Evolutionary conservation across 805 yeast genomes (phyloP).

Genomic region (Saccharomycopsis oosterbeekiorum): DNA sequence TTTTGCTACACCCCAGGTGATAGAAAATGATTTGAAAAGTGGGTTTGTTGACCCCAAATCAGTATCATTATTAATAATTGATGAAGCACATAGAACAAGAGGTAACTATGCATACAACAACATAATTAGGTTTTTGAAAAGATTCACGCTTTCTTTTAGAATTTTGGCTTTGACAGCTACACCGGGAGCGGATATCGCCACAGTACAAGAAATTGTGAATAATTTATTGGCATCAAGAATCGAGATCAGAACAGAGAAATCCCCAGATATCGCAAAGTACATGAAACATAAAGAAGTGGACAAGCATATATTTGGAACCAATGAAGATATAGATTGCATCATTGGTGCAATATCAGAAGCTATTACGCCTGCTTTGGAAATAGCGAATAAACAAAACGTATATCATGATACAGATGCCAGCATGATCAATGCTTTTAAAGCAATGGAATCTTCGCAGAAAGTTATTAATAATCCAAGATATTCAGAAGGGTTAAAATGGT

Average conservation of each 20-base stretch:
- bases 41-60: constrained; percentile 71
- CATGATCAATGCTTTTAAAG: constrained; percentile 57
- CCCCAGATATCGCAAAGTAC: constrained; percentile 70
- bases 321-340: constrained; percentile 46
- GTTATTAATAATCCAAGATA: constrained; percentile 42
- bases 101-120: constrained; percentile 86
- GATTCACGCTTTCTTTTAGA: constrained; percentile 60
- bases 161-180: constrained; percentile 90
- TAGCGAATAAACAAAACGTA: constrained; percentile 54
- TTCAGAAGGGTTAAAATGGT: constrained; percentile 69
- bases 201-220: constrained; percentile 76
- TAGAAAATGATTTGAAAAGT: constrained; percentile 74
- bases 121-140: constrained; percentile 56
- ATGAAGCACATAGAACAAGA: constrained; percentile 92
- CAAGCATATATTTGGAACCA: constrained; percentile 44
- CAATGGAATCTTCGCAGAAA: constrained; percentile 58
- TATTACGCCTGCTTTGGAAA: constrained; percentile 51
- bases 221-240: constrained; percentile 65
- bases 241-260: constrained; percentile 79
- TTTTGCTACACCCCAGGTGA: constrained; percentile 94
- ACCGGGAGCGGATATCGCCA: constrained; percentile 80
- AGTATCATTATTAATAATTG: constrained; percentile 70
- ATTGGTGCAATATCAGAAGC: constrained; percentile 52
- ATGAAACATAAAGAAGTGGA: constrained; percentile 60
- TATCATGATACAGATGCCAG: constrained; percentile 59